Conservation (phyloP, 2,329 filamentous ascomycete genomes). For the Fusarium albosuccineum region DNA sequence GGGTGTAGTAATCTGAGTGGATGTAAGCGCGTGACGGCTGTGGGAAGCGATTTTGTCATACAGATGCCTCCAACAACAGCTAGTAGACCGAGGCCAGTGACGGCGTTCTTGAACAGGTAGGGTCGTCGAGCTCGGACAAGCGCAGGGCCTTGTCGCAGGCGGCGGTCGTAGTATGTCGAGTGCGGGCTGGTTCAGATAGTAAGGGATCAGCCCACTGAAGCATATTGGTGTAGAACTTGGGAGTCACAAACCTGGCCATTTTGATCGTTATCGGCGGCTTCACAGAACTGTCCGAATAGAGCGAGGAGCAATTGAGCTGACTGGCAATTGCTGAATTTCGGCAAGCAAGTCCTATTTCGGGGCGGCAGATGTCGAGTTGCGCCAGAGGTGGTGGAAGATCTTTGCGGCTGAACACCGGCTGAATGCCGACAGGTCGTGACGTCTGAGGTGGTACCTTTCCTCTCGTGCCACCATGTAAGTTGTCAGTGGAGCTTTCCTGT, state of each 20-base stretch:
- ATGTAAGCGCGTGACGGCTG: conserved; percentile 30
- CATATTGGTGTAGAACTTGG: background rate
- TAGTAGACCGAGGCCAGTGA: conserved; percentile 82
- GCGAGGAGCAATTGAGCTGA: conserved; percentile 3
- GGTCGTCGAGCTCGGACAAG: conserved; percentile 92
- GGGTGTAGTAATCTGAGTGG: conserved; percentile 68
- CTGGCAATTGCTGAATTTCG: conserved; percentile 19
- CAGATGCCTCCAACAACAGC: conserved; percentile 87
- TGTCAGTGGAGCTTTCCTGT: conserved; percentile 33
- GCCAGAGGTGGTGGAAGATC: conserved; percentile 39
- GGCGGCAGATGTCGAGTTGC: conserved; percentile 25
- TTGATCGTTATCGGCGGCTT: background rate
- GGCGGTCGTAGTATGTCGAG: conserved; percentile 89
- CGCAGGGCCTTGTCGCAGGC: conserved; percentile 86
- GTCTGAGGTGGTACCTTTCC: conserved; percentile 30
- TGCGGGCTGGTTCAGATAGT: conserved; percentile 56
- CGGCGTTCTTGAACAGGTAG: conserved; percentile 89
- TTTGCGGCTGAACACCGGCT: conserved; percentile 45
- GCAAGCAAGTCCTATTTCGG: conserved; percentile 23
- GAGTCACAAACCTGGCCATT: conserved; percentile 42
- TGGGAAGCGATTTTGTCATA: conserved; percentile 66
- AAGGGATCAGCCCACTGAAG: conserved; percentile 39
- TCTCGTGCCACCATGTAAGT: background rate
- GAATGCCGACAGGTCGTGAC: conserved; percentile 30
- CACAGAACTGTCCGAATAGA: background rate